A percentile compares a stretch with the other conserved stretches of the same genome.
These are phyloP conservation scores for Trifolium repens DNA, from an alignment of 306 rosid genomes.

Conservation along the genomic window DNA sequence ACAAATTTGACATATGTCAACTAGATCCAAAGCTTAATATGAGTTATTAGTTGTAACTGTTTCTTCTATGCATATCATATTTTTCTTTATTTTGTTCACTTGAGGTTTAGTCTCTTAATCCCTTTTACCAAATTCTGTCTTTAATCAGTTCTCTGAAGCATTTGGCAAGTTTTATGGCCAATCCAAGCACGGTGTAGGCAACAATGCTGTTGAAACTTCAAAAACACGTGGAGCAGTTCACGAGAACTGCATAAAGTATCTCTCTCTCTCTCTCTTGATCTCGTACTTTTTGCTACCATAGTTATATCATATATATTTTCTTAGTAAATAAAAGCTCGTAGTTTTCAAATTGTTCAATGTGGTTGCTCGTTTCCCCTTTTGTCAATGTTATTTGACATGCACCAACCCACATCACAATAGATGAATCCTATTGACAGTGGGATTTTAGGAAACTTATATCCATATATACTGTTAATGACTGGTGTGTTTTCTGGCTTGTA, in stretches of 20 bases:
- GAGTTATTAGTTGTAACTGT: background rate
- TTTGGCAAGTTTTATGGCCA: constrained; percentile 90
- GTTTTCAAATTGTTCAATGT: constrained; percentile 8
- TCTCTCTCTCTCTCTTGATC: constrained; percentile 32
- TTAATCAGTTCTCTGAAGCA: constrained; percentile 81
- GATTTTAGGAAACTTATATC: constrained; percentile 13
- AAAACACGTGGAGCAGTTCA: constrained; percentile 73
- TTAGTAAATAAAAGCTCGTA: constrained; percentile 8
- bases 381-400: constrained; percentile 15
- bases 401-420: background rate
- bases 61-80: constrained; percentile 23
- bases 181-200: constrained; percentile 65
- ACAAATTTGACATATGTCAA: background rate
- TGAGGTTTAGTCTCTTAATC: background rate
- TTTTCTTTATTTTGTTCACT: constrained; percentile 13
- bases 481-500: constrained; percentile 48
- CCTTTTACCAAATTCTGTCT: constrained; percentile 27
- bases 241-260: constrained; percentile 88
- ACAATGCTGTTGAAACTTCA: constrained; percentile 72
- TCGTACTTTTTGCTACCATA: constrained; percentile 22
- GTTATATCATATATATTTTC: constrained; percentile 5
- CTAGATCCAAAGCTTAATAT: background rate
- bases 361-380: constrained; percentile 35
- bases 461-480: constrained; percentile 36
- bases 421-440: constrained; percentile 34